Evolutionary conservation across 2,329 filamentous ascomycete genomes (phyloP).

Genomic region (Ophiostoma australiae): DNA sequence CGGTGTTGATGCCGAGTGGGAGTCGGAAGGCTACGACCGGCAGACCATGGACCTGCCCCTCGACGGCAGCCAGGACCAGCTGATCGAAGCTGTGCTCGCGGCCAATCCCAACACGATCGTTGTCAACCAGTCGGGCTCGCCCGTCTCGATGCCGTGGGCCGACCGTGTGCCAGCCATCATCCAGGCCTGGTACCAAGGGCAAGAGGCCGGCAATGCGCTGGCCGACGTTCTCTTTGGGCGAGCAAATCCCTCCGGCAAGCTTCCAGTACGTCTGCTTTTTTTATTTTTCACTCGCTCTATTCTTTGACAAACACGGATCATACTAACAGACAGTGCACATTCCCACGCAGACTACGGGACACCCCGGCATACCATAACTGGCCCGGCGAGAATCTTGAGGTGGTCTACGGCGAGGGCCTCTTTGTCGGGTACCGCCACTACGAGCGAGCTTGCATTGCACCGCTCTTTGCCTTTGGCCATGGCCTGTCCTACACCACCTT

Average conservation of each 20-base stretch:
- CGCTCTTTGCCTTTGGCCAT: conserved; percentile 68
- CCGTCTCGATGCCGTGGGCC: conserved; percentile 66
- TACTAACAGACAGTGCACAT: conserved; percentile 49
- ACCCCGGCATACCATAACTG: conserved; percentile 69
- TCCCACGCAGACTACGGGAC: conserved; percentile 59
- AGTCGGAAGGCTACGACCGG: conserved; percentile 68
- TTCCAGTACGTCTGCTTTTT: neutral
- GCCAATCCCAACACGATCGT: conserved; percentile 43
- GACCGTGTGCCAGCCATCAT: conserved; percentile 60
- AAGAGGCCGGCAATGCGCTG: conserved; percentile 64
- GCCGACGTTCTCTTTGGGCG: conserved; percentile 62
- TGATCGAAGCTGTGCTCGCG: conserved; percentile 32
- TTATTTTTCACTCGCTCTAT: no score
- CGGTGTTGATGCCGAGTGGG: conserved; percentile 69
- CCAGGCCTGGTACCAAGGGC: conserved; percentile 66
- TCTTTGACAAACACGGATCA: neutral
- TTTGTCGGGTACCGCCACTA: conserved; percentile 71
- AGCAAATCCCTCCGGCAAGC: neutral
- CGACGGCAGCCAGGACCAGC: conserved; percentile 54
- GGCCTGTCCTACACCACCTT: conserved; percentile 70
- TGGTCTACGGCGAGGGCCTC: conserved; percentile 66
- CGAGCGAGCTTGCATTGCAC: conserved; percentile 55
- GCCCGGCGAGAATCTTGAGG: conserved; percentile 64
- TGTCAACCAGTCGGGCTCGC: conserved; percentile 64
- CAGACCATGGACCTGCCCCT: conserved; percentile 55